Conservation (phyloP, 1,139 yeast species). For the Groenewaldozyma sp. region DNA sequence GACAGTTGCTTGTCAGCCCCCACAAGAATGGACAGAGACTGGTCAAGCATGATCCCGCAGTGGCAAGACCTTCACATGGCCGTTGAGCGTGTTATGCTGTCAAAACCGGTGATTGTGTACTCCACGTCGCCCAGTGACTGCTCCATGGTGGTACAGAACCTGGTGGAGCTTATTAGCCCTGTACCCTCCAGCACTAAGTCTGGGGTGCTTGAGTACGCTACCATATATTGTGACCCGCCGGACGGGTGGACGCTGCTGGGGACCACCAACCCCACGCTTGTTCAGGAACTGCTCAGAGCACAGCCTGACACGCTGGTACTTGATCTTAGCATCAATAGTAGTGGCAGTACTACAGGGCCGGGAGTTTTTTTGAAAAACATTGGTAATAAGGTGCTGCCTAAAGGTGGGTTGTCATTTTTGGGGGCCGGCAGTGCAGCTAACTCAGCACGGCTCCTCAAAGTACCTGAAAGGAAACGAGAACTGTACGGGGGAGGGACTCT, state of each 20-base stretch:
- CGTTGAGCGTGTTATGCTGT: slow-evolving; percentile 21
- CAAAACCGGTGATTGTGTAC: slow-evolving; percentile 20
- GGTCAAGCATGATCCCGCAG: too few relatives aligned
- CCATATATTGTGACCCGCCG: slow-evolving; percentile 11
- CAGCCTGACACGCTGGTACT: slow-evolving; percentile 2
- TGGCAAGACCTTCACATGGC: slow-evolving; percentile 20
- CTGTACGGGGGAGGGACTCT: too few relatives aligned
- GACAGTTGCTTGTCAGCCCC: background rate
- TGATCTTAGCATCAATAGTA: background rate
- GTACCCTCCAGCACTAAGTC: background rate
- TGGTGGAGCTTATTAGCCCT: background rate
- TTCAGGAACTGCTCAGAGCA: slow-evolving; percentile 7
- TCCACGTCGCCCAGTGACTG: slow-evolving; percentile 1
- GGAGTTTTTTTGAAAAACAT: background rate
- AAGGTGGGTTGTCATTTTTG: too few relatives aligned
- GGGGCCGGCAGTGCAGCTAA: background rate
- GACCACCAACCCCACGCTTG: slow-evolving; percentile 7
- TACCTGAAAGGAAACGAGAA: slow-evolving; percentile 6
- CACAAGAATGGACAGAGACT: too few relatives aligned
- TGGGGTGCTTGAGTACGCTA: background rate
- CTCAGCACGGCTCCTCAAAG: background rate
- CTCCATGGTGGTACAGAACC: slow-evolving; percentile 1
- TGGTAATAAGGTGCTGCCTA: background rate
- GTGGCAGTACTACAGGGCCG: too few relatives aligned
- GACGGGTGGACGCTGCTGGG: slow-evolving; percentile 13